These are phyloP conservation scores for Xylaria curta DNA, from an alignment of 495 filamentous ascomycete species.

Conservation along the genomic window DNA sequence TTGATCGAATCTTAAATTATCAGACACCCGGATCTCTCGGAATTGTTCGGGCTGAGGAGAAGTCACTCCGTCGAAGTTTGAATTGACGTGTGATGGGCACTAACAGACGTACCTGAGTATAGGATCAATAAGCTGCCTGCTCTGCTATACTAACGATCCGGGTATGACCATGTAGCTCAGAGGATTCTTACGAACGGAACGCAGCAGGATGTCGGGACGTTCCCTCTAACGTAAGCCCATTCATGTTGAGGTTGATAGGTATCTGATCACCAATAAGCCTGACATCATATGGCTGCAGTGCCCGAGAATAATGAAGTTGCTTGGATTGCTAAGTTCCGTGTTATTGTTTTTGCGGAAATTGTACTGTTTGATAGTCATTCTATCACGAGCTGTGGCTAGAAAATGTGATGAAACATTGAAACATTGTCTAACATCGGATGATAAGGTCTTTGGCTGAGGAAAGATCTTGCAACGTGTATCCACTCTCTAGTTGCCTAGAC, in stretches of 20 bases:
- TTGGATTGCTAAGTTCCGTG: neutral
- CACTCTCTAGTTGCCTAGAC: neutral
- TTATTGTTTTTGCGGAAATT: neutral
- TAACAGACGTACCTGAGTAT: neutral
- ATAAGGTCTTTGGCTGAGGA: neutral
- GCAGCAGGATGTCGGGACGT: neutral
- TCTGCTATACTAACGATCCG: neutral
- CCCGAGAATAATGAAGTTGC: neutral
- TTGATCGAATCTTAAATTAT: neutral
- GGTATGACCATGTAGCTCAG: neutral
- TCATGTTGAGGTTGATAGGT: neutral
- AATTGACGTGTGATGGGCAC: neutral
- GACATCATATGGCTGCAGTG: neutral
- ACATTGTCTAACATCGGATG: neutral
- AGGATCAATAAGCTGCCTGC: neutral
- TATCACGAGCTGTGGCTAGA: constrained; percentile 7
- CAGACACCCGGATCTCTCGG: neutral
- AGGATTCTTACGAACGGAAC: constrained; percentile 1
- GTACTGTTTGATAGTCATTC: neutral
- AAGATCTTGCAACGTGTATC: neutral
- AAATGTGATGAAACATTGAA: constrained; percentile 1
- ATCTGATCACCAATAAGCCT: neutral
- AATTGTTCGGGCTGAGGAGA: neutral
- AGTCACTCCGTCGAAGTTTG: neutral
- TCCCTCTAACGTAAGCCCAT: constrained; percentile 8